Conservation (phyloP, 495 filamentous ascomycete genomes). For the Penicillium silybi region DNA sequence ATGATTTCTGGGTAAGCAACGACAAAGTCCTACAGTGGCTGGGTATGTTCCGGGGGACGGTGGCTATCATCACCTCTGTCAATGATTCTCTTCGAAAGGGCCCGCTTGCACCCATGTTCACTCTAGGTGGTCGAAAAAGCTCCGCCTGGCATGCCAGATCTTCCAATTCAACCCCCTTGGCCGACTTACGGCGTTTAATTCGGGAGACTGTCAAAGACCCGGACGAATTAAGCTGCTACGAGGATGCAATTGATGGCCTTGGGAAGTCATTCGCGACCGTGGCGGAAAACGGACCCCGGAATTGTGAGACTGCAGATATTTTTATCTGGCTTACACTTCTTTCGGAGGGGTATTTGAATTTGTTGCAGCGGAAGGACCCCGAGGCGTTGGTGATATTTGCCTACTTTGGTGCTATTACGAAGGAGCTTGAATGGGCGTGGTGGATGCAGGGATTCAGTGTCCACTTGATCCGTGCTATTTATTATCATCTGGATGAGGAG, state of each 20-base stretch:
- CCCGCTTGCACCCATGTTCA: constrained; percentile 9
- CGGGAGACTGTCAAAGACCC: constrained; percentile 4
- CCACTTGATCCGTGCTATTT: constrained; percentile 35
- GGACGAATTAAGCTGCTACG: constrained; percentile 5
- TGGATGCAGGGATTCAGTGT: constrained; percentile 36
- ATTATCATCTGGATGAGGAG: constrained; percentile 30
- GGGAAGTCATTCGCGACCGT: constrained; percentile 13
- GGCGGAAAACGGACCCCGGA: background rate
- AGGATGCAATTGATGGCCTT: constrained; percentile 8
- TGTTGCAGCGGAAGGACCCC: constrained; percentile 28
- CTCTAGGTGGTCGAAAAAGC: constrained; percentile 1
- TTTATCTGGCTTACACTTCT: constrained; percentile 39
- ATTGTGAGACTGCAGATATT: constrained; percentile 20
- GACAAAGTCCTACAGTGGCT: constrained; percentile 22
- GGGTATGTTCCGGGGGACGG: constrained; percentile 3
- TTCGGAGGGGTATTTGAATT: constrained; percentile 24
- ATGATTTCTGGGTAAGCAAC: constrained; percentile 32
- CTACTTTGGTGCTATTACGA: constrained; percentile 37
- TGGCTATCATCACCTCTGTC: constrained; percentile 3
- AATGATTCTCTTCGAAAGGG: constrained; percentile 1
- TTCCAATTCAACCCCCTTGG: background rate
- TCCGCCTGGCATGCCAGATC: constrained; percentile 6
- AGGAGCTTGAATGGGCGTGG: constrained; percentile 35
- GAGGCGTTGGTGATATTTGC: constrained; percentile 37
- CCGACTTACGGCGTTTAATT: constrained; percentile 9